These are phyloP conservation scores for Nannizzia gypsea DNA, from an alignment of 2,329 filamentous ascomycete species.

Conservation along the genomic window DNA sequence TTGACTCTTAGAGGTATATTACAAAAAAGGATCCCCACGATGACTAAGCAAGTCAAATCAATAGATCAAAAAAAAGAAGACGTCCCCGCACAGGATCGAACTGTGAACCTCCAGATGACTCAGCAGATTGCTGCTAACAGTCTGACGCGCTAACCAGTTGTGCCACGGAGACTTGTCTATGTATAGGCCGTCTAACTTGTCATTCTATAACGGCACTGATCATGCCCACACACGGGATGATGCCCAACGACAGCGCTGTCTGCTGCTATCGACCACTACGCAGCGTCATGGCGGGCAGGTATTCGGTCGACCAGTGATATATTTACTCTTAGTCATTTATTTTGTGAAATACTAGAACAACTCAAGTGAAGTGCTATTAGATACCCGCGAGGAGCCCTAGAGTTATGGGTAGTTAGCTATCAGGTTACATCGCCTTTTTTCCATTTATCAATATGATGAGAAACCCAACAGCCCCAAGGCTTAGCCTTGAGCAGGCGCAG, in stretches of 20 bases:
- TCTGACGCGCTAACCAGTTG: constrained; percentile 7
- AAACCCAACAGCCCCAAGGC: not conserved
- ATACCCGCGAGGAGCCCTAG: too few species aligned
- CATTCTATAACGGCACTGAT: not conserved
- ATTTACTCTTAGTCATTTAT: too few species aligned
- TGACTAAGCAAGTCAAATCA: not conserved
- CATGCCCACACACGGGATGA: not conserved
- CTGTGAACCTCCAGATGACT: constrained; percentile 6
- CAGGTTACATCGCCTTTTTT: not conserved
- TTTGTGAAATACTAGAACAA: too few species aligned
- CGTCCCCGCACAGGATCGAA: constrained; percentile 7
- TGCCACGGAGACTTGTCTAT: constrained; percentile 8
- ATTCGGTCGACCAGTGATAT: too few species aligned
- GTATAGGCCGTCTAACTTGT: constrained; percentile 3
- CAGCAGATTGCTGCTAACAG: constrained; percentile 4
- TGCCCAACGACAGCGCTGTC: not conserved
- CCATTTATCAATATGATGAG: not conserved
- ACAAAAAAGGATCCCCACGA: not conserved
- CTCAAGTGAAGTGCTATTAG: too few species aligned
- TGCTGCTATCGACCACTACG: too few species aligned
- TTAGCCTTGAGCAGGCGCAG: constrained; percentile 9
- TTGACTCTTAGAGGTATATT: too few species aligned
- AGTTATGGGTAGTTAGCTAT: too few species aligned
- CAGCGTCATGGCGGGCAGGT: too few species aligned
- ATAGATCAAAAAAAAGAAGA: not conserved